Conservation (phyloP, 2,329 filamentous ascomycete species). For the Hymenoscyphus infarciens region DNA sequence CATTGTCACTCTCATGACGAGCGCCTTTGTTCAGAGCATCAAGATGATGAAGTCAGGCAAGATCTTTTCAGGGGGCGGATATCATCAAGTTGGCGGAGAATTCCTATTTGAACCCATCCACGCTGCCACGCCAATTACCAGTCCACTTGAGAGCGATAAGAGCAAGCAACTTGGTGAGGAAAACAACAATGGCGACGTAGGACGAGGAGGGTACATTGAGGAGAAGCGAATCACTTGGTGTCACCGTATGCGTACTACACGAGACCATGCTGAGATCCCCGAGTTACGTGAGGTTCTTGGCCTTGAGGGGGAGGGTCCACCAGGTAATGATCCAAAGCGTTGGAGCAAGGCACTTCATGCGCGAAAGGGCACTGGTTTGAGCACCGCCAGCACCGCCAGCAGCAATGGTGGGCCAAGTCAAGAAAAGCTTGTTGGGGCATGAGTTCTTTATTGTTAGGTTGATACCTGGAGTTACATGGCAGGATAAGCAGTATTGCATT, state of each 20-base stretch:
- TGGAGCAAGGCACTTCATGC: conserved; percentile 46
- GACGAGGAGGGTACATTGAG: conserved; percentile 34
- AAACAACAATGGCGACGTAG: conserved; percentile 17
- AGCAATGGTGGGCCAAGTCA: neutral
- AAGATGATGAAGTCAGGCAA: conserved; percentile 39
- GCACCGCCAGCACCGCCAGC: neutral
- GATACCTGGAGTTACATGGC: too few species aligned
- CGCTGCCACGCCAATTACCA: conserved; percentile 22
- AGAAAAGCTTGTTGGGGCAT: too few species aligned
- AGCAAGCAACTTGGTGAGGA: conserved; percentile 16
- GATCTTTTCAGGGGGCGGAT: conserved; percentile 48
- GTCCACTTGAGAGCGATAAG: conserved; percentile 12
- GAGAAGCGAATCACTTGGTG: conserved; percentile 71
- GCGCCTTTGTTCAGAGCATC: conserved; percentile 44
- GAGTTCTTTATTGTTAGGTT: too few species aligned
- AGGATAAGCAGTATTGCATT: too few species aligned
- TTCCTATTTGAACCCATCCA: conserved; percentile 36
- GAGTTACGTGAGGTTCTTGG: conserved; percentile 63
- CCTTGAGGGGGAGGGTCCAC: conserved; percentile 42
- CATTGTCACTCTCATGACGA: conserved; percentile 37
- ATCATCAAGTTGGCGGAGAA: conserved; percentile 48
- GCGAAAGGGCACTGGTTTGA: conserved; percentile 40
- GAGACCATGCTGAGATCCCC: conserved; percentile 71
- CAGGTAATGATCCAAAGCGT: conserved; percentile 41
- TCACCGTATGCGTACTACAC: conserved; percentile 74